Base-by-base conservation (phyloP, 352 stramenopile species). In the Phytophthora boehmeriae region DNA sequence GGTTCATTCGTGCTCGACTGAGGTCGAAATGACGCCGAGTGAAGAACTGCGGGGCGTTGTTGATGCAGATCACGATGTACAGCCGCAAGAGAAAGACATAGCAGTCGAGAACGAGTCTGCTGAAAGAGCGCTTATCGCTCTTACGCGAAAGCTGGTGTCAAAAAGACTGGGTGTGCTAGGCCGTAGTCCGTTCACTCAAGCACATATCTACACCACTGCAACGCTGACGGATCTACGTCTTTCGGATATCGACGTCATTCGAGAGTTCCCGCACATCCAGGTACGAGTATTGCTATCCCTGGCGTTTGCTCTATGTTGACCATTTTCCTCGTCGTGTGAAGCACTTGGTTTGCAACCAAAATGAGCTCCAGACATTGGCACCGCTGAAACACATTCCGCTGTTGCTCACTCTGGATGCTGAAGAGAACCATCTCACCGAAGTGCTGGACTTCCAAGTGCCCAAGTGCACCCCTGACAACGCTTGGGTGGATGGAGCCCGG, bases 381-480 rank as follows among this genome's bases (percentile, higher is more conserved):
- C 61, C 82, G 16, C 60, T 93, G 5, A 44, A 73, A 45, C 45
- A 88, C 48, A 45, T 93, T 28, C 67, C 69, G 2, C 39, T 89
- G 17, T 42, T 93, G 46, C 61, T 92, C 8, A 83, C 76, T 0
- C 44, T 93, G 13, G 71, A 92, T 49, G 82, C 75, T 3, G 71
- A 75, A 0, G 59, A 86, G 20, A 92, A 93, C 46, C 41, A 88
- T 6, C 68, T 93, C 35, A 79, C 76, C 9, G 44, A 81, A 27
- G 67, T 77, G 4, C 66, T 93, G 65, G 81, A 93, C 49, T 93
- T 81, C 50, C 69, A 83, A n/a, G 71, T 80, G 0, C 80, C 83
- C 4, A 70, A 75, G 28, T 93, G 85, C 45, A 83, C 71, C n/a
- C 59, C 49, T 1, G 45, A 58, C 30, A 75, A 76, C 34, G 81